Evolutionary conservation across 495 filamentous ascomycete genomes (phyloP), one percentile per base, ranked within the genome.

Genomic region (Aspergillus egyptiacus): DNA sequence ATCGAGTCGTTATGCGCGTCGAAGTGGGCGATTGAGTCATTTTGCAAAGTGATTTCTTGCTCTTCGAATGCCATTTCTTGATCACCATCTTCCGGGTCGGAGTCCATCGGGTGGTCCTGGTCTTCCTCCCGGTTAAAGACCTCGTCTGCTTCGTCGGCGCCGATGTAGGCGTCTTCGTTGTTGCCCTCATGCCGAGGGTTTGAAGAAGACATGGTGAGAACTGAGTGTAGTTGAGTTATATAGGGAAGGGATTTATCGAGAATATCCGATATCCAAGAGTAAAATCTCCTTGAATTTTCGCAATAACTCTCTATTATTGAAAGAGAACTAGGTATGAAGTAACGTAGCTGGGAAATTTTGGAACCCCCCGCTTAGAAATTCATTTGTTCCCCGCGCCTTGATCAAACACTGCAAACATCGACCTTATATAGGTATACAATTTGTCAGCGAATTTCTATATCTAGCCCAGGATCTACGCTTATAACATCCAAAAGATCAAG

Each of bases 11-110:
- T 83, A 73, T 95, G 89, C 2, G 62, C 61, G 69, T 96, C 93
- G 66, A 96, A 96, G 70, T 95, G 88, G 43, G 90, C 94, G 50
- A 80, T 71, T 50, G 86, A 91, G 74, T 97, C 90, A 70, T 97
- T 97, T 50, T 90, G 77, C 13, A 97, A 73, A 25, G 73, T 70
- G 41, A 96, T 80, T 60, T 90, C 87, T 62, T 90, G 72, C 28
- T 80, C 74, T 42, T 82, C 79, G 23, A 80, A 79, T 40, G 77
- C 77, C 53, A 84, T 81, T 38, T 69, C 65, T n/a, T 80, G 74
- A 50, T 85, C 76, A 10, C 55, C 72, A 41, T 67, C 62, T 42
- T 75, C 72, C 39, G 65, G 65, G 34, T 79, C 81, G 0, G 77
- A 85, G 50, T 85, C 83, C 85, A 89, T 90, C 6, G 76, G 77